Percentiles rank a stretch among this genome's conserved stretches.
These are phyloP conservation scores for Diaporthe batatas DNA, from an alignment of 2,329 filamentous ascomycete species.

Conservation along the genomic window DNA sequence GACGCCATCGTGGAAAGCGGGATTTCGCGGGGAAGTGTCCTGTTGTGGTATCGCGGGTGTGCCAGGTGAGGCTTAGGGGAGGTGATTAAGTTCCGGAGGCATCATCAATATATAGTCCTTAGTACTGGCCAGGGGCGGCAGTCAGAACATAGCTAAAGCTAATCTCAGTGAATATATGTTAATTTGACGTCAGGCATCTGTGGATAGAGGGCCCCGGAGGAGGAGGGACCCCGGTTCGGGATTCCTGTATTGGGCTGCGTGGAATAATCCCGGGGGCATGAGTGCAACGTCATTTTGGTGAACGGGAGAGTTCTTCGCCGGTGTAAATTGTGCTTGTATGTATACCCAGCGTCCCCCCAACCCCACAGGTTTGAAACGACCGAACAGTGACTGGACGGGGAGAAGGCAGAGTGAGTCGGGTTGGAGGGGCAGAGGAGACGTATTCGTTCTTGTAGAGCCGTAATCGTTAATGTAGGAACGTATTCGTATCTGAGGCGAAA, in stretches of 20 bases:
- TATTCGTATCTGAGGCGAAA: conserved; percentile 27
- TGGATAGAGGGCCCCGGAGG: background rate
- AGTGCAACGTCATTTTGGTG: conserved; percentile 29
- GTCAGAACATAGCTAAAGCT: background rate
- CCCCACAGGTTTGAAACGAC: conserved; percentile 2
- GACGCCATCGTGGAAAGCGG: conserved; percentile 21
- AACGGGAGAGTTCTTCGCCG: conserved; percentile 22
- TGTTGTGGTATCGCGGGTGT: conserved; percentile 7
- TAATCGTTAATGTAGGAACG: conserved; percentile 26
- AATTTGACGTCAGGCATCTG: background rate
- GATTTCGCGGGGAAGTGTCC: background rate
- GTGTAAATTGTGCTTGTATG: background rate
- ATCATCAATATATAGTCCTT: conserved; percentile 20
- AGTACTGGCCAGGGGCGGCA: conserved; percentile 11
- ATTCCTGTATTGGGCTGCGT: background rate
- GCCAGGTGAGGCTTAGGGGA: background rate
- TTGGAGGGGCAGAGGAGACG: background rate
- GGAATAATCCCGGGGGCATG: conserved; percentile 2
- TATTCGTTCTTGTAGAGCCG: conserved; percentile 33
- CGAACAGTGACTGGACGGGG: conserved; percentile 2
- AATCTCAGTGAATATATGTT: background rate
- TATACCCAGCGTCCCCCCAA: background rate
- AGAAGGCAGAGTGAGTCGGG: conserved; percentile 8
- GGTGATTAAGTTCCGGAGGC: background rate
- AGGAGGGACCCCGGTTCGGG: background rate